phyloP scores from a whole-genome alignment of 2,329 filamentous ascomycete genomes.

The Ceratocystis papillata region DNA sequence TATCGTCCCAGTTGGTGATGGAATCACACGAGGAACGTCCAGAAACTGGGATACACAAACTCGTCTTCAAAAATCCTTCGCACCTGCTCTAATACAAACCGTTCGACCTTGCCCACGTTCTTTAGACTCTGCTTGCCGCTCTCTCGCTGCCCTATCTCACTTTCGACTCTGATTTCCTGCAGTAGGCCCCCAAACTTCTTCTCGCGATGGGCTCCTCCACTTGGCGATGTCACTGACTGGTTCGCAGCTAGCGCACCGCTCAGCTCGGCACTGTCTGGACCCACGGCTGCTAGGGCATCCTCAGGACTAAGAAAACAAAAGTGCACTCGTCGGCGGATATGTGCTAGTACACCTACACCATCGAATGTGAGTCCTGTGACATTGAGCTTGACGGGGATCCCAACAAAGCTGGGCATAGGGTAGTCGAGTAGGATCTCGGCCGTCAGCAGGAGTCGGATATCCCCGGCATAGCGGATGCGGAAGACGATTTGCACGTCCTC shows the following conservation, averaged over 20 bases:
- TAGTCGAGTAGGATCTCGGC: constrained; percentile 95
- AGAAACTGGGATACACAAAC: constrained; percentile 96
- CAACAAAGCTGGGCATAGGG: constrained; percentile 95
- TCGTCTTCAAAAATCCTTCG: constrained; percentile 96
- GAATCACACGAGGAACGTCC: constrained; percentile 76
- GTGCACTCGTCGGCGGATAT: constrained; percentile 79
- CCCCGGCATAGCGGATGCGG: constrained; percentile 77
- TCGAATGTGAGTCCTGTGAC: constrained; percentile 94
- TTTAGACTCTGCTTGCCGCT: constrained; percentile 89
- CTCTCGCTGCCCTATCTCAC: constrained; percentile 89
- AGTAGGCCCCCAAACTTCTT: constrained; percentile 59
- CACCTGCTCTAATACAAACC: constrained; percentile 93
- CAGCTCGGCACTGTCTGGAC: constrained; percentile 34
- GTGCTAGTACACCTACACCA: constrained; percentile 81
- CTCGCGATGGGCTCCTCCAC: constrained; percentile 20
- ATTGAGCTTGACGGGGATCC: constrained; percentile 85
- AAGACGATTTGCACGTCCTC: constrained; percentile 92
- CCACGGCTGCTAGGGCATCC: constrained; percentile 67
- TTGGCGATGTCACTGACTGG: background rate
- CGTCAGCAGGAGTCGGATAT: constrained; percentile 77
- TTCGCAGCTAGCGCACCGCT: constrained; percentile 27
- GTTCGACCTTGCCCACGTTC: constrained; percentile 97
- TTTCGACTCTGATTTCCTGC: constrained; percentile 91
- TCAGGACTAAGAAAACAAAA: constrained; percentile 93
- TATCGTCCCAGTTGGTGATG: constrained; percentile 21